Evolutionary conservation across 1,284 basidiomycete species (phyloP), one percentile per base, ranked within the genome.

Genomic region (Laetiporus sulphureus): DNA sequence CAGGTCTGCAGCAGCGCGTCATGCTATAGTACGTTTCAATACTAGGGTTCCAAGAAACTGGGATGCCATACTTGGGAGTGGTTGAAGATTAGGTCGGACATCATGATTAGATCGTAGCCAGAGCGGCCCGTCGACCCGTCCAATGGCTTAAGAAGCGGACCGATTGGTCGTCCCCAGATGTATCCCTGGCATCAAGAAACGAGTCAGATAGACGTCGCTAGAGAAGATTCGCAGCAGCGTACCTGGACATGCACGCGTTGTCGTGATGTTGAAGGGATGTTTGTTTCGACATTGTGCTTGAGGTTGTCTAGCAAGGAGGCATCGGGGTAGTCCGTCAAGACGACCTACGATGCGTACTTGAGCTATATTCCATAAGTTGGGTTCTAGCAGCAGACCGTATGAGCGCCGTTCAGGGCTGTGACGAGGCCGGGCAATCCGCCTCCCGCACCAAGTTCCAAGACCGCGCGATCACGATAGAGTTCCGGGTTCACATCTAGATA

Each of bases 291-390:
- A 57, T 98, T 98, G 45, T 72, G 62, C 11, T 63, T 55, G 32
- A 98, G 71, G 57, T 96, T 97, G 2, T 86, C 71, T 34, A 97
- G 62, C n/a, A 98, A 71, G 3, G 70, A 60, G 2, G 69, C 57
- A 53, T 98, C 95, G 0, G 94, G 93, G 62, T 97, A 98, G 62
- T 99, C 95, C 0, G 95, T 96, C 20, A 93, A 66, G 1, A 95
- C 75, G 3, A 84, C 82, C 80, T 87, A 36, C 10, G 23, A 16
- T 19, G 4, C 5, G 12, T n/a, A n/a, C n/a, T n/a, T 24, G 6
- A 27, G 25, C 13, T 23, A 24, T 11, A 35, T 15, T 6, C 6
- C 11, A 33, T 8, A 33, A 7, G 16, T 36, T n/a, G n/a, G n/a
- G n/a, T n/a, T n/a, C n/a, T n/a, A n/a, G n/a, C 15, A 12, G 57